Percentiles rank a stretch among this genome's conserved stretches.
Conservation (phyloP, 768 basidiomycete genomes). For the Cystobasidium onofrii region DNA sequence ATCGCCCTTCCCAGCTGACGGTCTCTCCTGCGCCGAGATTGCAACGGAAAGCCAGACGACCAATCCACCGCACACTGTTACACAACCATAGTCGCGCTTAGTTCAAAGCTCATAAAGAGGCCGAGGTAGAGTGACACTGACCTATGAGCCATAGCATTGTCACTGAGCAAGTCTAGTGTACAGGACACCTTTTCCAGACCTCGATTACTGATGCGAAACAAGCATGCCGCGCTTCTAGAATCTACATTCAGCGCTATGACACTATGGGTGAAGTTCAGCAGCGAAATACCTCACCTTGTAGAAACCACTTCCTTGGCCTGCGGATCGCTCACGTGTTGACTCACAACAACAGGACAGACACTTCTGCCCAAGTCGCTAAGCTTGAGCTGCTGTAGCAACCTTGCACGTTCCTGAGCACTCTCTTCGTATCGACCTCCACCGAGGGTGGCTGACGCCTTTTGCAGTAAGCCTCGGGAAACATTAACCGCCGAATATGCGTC, state of each 20-base stretch:
- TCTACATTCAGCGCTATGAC: no score
- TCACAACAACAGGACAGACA: neutral
- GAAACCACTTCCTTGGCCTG: neutral
- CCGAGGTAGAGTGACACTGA: no score
- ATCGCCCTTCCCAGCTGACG: neutral
- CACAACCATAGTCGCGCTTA: no score
- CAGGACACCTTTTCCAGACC: neutral
- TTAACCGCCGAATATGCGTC: constrained; percentile 64
- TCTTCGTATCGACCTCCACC: constrained; percentile 79
- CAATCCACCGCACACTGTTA: constrained; percentile 51
- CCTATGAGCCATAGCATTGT: neutral
- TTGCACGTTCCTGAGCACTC: constrained; percentile 62
- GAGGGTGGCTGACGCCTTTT: constrained; percentile 54
- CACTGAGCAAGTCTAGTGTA: neutral
- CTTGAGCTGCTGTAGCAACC: neutral
- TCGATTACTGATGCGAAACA: neutral
- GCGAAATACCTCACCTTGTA: constrained; percentile 60
- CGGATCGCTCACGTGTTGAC: neutral
- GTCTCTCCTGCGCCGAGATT: constrained; percentile 54
- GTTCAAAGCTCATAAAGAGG: no score
- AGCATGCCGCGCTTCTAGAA: neutral
- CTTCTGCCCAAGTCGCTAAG: neutral
- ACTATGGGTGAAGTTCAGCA: neutral
- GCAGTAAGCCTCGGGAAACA: constrained; percentile 56
- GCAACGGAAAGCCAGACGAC: constrained; percentile 57